Evolutionary conservation across 345 rosid genomes (phyloP).

Genomic region (Orychophragmus violaceus): DNA sequence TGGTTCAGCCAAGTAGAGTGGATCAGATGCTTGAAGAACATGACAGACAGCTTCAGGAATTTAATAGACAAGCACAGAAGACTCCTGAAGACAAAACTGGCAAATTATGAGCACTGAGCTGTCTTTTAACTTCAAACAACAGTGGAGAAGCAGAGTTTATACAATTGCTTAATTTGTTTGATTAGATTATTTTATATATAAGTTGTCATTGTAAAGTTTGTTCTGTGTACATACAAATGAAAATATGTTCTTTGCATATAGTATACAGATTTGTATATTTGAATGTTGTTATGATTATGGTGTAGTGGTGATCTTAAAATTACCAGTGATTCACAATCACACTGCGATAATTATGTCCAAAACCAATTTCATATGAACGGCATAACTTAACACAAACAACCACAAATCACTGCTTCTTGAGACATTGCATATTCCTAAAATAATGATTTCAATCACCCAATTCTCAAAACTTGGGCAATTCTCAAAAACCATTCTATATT

Average conservation of each 20-base stretch:
- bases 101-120: not conserved
- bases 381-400: too few species aligned
- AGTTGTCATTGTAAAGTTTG: not conserved
- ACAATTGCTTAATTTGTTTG: too few species aligned
- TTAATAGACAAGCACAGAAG: conserved; percentile 18
- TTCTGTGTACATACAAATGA: not conserved
- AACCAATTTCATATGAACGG: too few species aligned
- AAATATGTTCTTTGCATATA: not conserved
- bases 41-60: conserved; percentile 56
- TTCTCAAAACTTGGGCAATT: not conserved
- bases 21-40: conserved; percentile 88
- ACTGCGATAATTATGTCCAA: too few species aligned
- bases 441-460: not conserved
- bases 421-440: too few species aligned
- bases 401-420: too few species aligned
- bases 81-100: not conserved
- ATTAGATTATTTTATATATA: not conserved
- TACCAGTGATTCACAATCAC: not conserved
- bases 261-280: not conserved
- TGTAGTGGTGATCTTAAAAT: not conserved
- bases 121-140: not conserved
- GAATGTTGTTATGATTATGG: not conserved
- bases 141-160: not conserved
- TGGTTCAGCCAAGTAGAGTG: conserved; percentile 55
- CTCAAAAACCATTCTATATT: too few species aligned